Base-by-base conservation (phyloP, 2,329 filamentous ascomycete genomes). In the Verticillium isaacii region DNA sequence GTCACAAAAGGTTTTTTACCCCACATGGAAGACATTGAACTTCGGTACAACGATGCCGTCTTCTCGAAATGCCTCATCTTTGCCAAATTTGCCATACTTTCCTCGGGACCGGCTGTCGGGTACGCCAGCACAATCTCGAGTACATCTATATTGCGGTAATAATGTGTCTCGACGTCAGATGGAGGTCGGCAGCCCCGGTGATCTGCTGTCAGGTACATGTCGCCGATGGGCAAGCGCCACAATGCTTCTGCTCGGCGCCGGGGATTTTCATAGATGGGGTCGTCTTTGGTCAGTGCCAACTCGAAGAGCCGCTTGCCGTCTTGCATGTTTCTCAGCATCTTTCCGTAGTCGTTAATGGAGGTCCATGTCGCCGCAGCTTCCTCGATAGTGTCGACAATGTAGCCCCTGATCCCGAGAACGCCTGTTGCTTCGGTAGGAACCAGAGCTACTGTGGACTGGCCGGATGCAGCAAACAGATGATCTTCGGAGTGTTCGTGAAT, bases 1-100 rank as follows among this genome's bases (percentile, higher is more conserved):
- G 64, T 64, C 57, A 62, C 11, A 29, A 61, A 65, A 9, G 64
- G 59, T 11, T 59, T 56, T 54, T 32, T 64, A 4, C 59, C 61
- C 45, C 32, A 32, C 52, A 59, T 52, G n/a, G 54, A 59, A 36
- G 52, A 59, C 63, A 63, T 59, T 25, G 60, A 60, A 32, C 45
- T 32, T 50, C 58, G 61, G 55, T 41, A 58, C 19, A 17, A 4
- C 37, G 25, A 39, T 17, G 56, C 56, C 23, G 23, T 32, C 23
- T 39, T 19, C 12, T 41, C 32, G 9, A 34, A 34, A 57, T 37
- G 32, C 19, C 34, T 57, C 55, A 37, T 11, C 32, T 23, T 23
- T 17, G 32, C 55, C 19, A n/a, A 14, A 12, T 3, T 19, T 5
- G 56, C 34, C 15, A 37, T 36, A 2, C 3, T 15, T 23, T 58